These are phyloP conservation scores for Psilocybe cyanescens DNA, from an alignment of 768 basidiomycete species.

Conservation along the genomic window DNA sequence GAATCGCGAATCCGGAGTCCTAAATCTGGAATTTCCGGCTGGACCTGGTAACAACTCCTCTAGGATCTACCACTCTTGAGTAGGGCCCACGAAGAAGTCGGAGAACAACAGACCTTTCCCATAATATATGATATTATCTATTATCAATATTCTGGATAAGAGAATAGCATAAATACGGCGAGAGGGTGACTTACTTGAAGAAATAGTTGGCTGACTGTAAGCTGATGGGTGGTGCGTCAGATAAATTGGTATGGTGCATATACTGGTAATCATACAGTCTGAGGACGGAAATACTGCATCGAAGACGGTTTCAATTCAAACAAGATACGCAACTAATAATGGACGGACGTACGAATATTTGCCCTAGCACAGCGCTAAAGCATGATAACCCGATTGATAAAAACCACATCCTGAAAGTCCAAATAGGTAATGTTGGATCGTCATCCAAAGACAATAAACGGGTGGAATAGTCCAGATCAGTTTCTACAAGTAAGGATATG, in stretches of 20 bases:
- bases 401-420: slow-evolving; percentile 61
- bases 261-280: slow-evolving; percentile 29
- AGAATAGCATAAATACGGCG: too few species aligned
- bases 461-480: slow-evolving; percentile 46
- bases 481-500: slow-evolving; percentile 30
- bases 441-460: slow-evolving; percentile 56
- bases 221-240: neutral
- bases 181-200: slow-evolving; percentile 21
- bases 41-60: slow-evolving; percentile 40
- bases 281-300: slow-evolving; percentile 52
- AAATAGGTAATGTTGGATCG: slow-evolving; percentile 49
- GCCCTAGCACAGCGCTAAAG: slow-evolving; percentile 54
- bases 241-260: neutral
- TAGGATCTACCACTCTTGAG: slow-evolving; percentile 24
- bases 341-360: slow-evolving; percentile 44
- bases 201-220: slow-evolving; percentile 51
- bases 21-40: slow-evolving; percentile 21
- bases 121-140: slow-evolving; percentile 54
- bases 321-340: neutral
- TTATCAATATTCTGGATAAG: neutral
- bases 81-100: neutral
- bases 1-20: slow-evolving; percentile 36
- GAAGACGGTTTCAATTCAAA: slow-evolving; percentile 5
- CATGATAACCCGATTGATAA: slow-evolving; percentile 56
- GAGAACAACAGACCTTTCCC: slow-evolving; percentile 28